These are phyloP conservation scores for Rhodosorus marinus DNA, from an alignment of 23 red algal species.

Conservation along the genomic window DNA sequence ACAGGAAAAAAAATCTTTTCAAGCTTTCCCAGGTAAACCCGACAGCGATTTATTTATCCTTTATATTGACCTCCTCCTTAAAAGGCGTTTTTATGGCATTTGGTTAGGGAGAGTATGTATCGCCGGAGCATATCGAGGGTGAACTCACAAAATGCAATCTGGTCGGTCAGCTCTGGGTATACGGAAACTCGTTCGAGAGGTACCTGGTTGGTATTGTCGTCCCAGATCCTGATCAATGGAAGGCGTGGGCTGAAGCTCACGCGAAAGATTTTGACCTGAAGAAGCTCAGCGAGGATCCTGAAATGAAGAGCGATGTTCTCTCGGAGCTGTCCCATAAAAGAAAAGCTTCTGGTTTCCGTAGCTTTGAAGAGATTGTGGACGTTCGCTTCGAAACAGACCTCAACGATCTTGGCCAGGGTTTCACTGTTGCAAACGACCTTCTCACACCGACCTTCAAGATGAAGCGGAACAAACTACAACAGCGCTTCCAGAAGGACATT, in stretches of 20 bases:
- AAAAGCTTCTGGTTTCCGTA: constrained; percentile 27
- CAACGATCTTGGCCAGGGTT: constrained; percentile 63
- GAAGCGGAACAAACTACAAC: too few relatives aligned
- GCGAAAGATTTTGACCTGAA: constrained; percentile 8
- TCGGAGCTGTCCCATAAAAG: constrained; percentile 27
- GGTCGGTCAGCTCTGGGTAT: constrained; percentile 81
- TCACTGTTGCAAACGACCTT: constrained; percentile 52
- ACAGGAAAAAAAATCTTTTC: constrained; percentile 95
- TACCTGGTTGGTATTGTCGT: constrained; percentile 68
- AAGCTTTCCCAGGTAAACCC: constrained; percentile 72
- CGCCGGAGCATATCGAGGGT: constrained; percentile 56
- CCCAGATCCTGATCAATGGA: constrained; percentile 25
- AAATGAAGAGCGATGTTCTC: constrained; percentile 45
- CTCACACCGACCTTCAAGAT: constrained; percentile 96
- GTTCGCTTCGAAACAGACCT: constrained; percentile 66
- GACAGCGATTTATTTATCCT: too few relatives aligned
- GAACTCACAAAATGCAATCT: constrained; percentile 59
- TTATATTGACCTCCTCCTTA: too few relatives aligned
- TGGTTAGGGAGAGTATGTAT: constrained; percentile 74
- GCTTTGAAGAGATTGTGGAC: constrained; percentile 55
- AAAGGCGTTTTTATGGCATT: too few relatives aligned
- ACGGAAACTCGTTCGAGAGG: constrained; percentile 57
- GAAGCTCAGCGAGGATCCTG: constrained; percentile 16
- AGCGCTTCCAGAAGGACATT: too few relatives aligned
- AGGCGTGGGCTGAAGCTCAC: constrained; percentile 27